Base-by-base conservation (phyloP, 225 moss, liverwort and hornwort genomes). In the Asterella californica region DNA sequence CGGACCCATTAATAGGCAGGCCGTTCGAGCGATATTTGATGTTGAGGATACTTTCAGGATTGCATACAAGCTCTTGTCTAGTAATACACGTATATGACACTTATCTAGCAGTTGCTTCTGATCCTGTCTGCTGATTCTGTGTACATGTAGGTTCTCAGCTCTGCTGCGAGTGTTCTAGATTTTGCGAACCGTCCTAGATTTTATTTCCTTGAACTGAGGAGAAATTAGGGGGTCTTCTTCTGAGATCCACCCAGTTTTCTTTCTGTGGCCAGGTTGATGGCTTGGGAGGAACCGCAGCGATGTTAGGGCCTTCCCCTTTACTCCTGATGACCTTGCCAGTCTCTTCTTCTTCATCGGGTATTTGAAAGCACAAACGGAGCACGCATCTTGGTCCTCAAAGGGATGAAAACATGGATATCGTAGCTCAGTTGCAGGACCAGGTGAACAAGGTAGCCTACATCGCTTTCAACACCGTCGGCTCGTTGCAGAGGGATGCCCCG, bases 401-500 rank as follows among this genome's bases (percentile, higher is more conserved):
- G 33, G 30, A 52, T n/a, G 36, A 24, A 8, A 70, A 60, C 62
- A 90, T 97, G 96, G 96, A 97, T 79, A 92, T 97, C 54, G 93
- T 97, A 48, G 90, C 92, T 49, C 94, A 94, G 78, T 77, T 94
- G 86, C 94, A 94, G 81, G 94, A 94, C 63, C 94, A 97, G 76
- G 96, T 93, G 37, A 97, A 88, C 84, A 92, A 93, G 46, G 94
- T 97, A 75, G 96, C 96, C 0, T 90, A 91, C 75, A 90, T 97
- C 57, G 94, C 94, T 2, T 94, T 93, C 79, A 94, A 94, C 80
- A 92, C 93, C n/a, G 92, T 90, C 0, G 96, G 96, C 27, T 91
- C 93, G 6, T 85, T 97, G 74, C 93, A 97, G 81, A 83, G 96
- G 70, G 96, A 97, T 77, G 96, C 96, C 4, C 93, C 94, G 21